Conservation (phyloP, 1,284 basidiomycete genomes). For the Fomitopsis palustris region DNA sequence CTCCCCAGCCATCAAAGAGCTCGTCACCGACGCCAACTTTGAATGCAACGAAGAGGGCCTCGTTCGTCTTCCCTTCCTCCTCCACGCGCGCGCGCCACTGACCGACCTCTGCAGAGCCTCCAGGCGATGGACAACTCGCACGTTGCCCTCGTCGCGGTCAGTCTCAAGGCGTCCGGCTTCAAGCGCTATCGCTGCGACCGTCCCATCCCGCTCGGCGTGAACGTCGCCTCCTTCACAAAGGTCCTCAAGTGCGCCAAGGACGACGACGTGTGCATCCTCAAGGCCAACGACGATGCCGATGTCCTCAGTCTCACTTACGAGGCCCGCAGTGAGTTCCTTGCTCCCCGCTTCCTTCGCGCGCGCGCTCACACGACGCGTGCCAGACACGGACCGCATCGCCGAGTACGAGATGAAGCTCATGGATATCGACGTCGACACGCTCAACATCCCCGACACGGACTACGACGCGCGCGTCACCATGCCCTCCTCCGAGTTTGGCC, state of each 20-base stretch:
- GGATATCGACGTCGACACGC: conserved; percentile 97
- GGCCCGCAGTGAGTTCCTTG: conserved; percentile 68
- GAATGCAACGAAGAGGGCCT: conserved; percentile 97
- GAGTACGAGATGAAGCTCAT: conserved; percentile 99
- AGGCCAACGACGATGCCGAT: conserved; percentile 91
- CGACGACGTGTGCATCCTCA: conserved; percentile 91
- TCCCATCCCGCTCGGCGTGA: conserved; percentile 92
- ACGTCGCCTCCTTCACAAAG: conserved; percentile 88
- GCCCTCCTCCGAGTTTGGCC: conserved; percentile 83
- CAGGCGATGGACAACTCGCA: conserved; percentile 99
- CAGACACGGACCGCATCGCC: conserved; percentile 91
- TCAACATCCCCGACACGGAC: conserved; percentile 97
- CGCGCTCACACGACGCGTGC: conserved; percentile 12
- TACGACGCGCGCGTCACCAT: conserved; percentile 95
- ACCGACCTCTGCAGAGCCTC: conserved; percentile 49
- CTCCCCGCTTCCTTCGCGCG: neutral
- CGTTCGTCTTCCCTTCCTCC: conserved; percentile 43
- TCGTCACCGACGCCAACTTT: conserved; percentile 97
- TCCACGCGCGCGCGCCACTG: neutral
- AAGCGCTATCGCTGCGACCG: conserved; percentile 93
- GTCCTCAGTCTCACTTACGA: conserved; percentile 90
- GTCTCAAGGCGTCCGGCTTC: conserved; percentile 77
- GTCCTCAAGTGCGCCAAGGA: conserved; percentile 98
- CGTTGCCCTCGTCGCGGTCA: conserved; percentile 91
- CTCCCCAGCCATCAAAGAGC: conserved; percentile 87